phyloP scores from a whole-genome alignment of 306 rosid genomes.

The Malus asiatica region DNA sequence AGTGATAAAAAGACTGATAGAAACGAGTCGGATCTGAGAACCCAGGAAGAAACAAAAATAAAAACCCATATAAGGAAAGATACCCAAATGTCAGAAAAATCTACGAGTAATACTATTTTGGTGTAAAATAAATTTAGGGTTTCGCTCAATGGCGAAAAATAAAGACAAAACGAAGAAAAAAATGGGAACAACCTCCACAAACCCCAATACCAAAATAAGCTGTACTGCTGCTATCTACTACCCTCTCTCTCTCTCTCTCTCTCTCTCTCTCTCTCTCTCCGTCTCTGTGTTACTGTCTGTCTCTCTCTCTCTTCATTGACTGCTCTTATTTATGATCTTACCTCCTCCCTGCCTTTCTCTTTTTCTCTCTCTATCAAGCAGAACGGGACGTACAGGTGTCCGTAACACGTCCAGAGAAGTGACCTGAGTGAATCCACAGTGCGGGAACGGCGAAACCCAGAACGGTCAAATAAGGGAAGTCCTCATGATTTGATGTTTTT shows the following conservation, averaged over 20 bases:
- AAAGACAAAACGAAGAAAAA: not conserved
- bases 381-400: conserved; percentile 14
- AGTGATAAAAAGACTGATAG: not conserved
- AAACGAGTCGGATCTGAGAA: conserved; percentile 46
- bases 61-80: conserved; percentile 23
- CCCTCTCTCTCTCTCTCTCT: conserved; percentile 6
- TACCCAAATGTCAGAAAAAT: not conserved
- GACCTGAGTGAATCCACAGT: not conserved
- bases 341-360: not conserved
- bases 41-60: not conserved
- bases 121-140: conserved; percentile 35
- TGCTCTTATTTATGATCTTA: not conserved
- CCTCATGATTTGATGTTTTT: not conserved
- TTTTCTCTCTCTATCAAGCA: conserved; percentile 26
- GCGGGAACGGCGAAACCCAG: not conserved
- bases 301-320: conserved; percentile 2
- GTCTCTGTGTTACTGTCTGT: not conserved
- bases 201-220: not conserved
- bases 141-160: not conserved
- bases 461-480: conserved; percentile 9
- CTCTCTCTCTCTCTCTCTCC: not conserved
- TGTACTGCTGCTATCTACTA: not conserved
- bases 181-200: not conserved
- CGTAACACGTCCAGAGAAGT: conserved; percentile 15
- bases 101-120: conserved; percentile 9